Evolutionary conservation across 306 rosid species (phyloP).

Genomic region (Canavalia gladiata): DNA sequence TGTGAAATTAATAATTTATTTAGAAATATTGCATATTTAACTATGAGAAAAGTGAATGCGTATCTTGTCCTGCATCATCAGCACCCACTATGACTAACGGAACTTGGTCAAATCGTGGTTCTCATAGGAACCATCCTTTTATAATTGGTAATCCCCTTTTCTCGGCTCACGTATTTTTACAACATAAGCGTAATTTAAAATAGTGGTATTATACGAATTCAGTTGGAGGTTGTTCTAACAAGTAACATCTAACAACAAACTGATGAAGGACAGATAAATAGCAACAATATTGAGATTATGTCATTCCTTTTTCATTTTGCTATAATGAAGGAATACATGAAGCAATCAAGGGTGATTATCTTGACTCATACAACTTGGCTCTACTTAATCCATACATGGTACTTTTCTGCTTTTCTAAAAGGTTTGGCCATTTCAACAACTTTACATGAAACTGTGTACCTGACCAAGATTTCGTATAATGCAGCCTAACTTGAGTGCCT

Average conservation of each 20-base stretch:
- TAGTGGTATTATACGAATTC: too few species aligned
- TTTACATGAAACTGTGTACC: slow-evolving; percentile 38
- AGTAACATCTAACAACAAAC: slow-evolving; percentile 15
- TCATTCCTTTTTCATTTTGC: slow-evolving; percentile 35
- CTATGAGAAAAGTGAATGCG: neutral
- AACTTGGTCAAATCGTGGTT: slow-evolving; percentile 12
- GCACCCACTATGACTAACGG: neutral
- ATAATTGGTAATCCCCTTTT: neutral
- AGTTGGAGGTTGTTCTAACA: neutral
- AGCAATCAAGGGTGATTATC: slow-evolving; percentile 78
- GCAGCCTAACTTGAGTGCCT: slow-evolving; percentile 95
- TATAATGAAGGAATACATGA: slow-evolving; percentile 78
- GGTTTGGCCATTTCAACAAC: slow-evolving; percentile 29
- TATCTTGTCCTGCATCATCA: neutral
- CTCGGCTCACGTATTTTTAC: neutral
- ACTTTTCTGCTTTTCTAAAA: slow-evolving; percentile 35
- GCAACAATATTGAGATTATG: slow-evolving; percentile 24
- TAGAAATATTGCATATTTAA: neutral
- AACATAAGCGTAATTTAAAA: too few species aligned
- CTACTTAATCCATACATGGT: slow-evolving; percentile 96
- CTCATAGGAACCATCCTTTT: slow-evolving; percentile 15
- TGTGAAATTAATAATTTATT: too few species aligned
- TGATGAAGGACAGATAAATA: slow-evolving; percentile 25
- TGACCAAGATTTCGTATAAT: slow-evolving; percentile 44
- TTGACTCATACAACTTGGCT: slow-evolving; percentile 81